phyloP scores from a whole-genome alignment of 2,329 filamentous ascomycete genomes.

The Macrophomina tecta region DNA sequence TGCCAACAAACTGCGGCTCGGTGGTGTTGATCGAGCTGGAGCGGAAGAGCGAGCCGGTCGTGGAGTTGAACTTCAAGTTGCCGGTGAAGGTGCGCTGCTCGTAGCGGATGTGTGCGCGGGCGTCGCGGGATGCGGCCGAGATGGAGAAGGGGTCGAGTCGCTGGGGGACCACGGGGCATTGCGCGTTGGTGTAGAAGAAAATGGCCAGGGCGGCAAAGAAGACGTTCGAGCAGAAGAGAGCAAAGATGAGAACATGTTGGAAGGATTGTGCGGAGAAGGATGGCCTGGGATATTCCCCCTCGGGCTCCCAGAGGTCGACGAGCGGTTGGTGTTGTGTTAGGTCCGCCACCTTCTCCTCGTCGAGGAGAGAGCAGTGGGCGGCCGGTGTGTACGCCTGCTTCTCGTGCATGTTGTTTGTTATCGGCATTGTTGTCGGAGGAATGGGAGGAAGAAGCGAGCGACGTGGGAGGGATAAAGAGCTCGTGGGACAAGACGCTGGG shows the following conservation, averaged over 20 bases:
- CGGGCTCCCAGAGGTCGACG: conserved; percentile 11
- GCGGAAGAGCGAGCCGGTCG: neutral
- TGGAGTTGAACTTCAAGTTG: conserved; percentile 4
- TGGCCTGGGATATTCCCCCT: conserved; percentile 4
- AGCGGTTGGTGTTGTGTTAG: neutral
- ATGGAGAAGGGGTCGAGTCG: conserved; percentile 8
- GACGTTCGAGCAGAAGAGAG: conserved; percentile 26
- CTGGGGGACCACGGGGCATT: conserved; percentile 16
- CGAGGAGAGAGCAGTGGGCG: neutral
- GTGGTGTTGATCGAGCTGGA: neutral
- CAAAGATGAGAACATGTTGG: conserved; percentile 25
- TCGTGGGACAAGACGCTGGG: neutral
- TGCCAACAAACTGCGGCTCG: conserved; percentile 7
- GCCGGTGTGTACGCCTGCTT: neutral
- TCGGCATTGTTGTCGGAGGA: neutral
- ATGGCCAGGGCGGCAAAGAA: conserved; percentile 19
- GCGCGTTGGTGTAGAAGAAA: conserved; percentile 26
- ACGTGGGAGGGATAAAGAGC: neutral
- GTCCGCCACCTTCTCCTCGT: conserved; percentile 8
- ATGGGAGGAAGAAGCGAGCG: neutral
- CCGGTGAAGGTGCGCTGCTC: conserved; percentile 24
- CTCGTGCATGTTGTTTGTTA: neutral
- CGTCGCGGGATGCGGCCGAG: conserved; percentile 11
- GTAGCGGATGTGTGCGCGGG: conserved; percentile 18
- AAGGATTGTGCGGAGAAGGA: conserved; percentile 13